These are phyloP conservation scores for Aspergillus spinulosporus DNA, from an alignment of 2,329 filamentous ascomycete genomes.

Conservation along the genomic window DNA sequence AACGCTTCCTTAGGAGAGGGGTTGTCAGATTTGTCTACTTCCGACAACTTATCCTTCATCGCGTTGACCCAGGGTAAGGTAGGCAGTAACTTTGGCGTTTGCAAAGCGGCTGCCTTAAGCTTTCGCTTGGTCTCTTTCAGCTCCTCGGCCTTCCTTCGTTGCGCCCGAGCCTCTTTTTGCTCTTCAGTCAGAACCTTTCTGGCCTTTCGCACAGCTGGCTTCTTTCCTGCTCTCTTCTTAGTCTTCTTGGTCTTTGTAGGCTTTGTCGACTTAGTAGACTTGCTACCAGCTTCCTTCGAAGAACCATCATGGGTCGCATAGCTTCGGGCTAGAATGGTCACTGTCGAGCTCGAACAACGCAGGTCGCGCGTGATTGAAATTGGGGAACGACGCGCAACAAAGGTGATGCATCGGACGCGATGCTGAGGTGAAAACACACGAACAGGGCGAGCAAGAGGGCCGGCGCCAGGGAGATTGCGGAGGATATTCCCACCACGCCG, in stretches of 20 bases:
- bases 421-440: constrained; percentile 29
- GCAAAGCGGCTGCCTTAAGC: constrained; percentile 37
- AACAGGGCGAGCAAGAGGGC: constrained; percentile 28
- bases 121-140: constrained; percentile 28
- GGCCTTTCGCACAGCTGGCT: not conserved
- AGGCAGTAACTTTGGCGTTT: constrained; percentile 40
- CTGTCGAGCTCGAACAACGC: constrained; percentile 20
- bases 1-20: constrained; percentile 22
- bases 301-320: constrained; percentile 36
- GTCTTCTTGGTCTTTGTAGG: constrained; percentile 16
- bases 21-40: constrained; percentile 8
- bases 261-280: constrained; percentile 13
- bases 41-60: constrained; percentile 22
- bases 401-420: constrained; percentile 30
- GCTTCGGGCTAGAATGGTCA: constrained; percentile 26
- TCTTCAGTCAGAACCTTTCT: not conserved
- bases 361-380: constrained; percentile 17
- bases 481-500: constrained; percentile 34
- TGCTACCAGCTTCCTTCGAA: constrained; percentile 29
- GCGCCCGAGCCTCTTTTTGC: not conserved
- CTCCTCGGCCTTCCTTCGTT: constrained; percentile 28
- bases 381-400: constrained; percentile 21
- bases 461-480: constrained; percentile 30
- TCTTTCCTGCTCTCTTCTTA: not conserved
- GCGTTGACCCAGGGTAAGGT: constrained; percentile 26